Evolutionary conservation across 2,329 filamentous ascomycete genomes (phyloP), one percentile per base, ranked within the genome.

Genomic region (Rhynchosporium graminicola): DNA sequence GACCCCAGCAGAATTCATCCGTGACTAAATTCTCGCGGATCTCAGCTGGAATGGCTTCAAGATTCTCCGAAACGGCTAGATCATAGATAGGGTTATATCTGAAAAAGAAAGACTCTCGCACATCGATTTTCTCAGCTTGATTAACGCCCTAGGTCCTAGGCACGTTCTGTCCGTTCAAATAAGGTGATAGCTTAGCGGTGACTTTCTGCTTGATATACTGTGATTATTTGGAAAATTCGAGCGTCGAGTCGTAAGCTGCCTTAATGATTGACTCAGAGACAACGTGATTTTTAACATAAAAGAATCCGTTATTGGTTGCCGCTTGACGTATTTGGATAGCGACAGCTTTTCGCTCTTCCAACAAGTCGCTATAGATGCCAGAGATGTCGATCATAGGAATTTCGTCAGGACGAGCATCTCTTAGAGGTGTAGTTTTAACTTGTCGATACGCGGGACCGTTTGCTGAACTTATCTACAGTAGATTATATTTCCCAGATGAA

Each of bases 361-460:
- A 46, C 26, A 73, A 67, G 1, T 70, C 68, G 47, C 77, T 72
- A 46, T 76, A 71, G 28, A 76, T 74, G 1, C 64, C 61, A 2
- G 73, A 69, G 8, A 81, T 67, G 59, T 80, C 79, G 58, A 80
- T 77, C 43, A 80, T 63, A 0, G 79, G 79, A 12, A 80, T 79
- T 60, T 80, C 77, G 20, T 70, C 74, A 7, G 71, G n/a, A 55
- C 55, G 47, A 26, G 62, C 59, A 38, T 61, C 36, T 43, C 62
- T 54, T 6, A 64, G 36, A 20, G 62, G 50, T 12, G 55, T 36
- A 3, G 20, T 36, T 51, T 64, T 64, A 42, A 64, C 52, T 12
- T 40, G 40, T 3, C 62, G 55, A 10, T 61, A 61, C 3, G 61
- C 55, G 3, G 62, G 62, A 9, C 62, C 62, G 29, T 61, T 50